Percentiles rank a stretch among this genome's conserved stretches.
phyloP scores from a whole-genome alignment of 2,329 filamentous ascomycete species.

The Dactylella cylindrospora region DNA sequence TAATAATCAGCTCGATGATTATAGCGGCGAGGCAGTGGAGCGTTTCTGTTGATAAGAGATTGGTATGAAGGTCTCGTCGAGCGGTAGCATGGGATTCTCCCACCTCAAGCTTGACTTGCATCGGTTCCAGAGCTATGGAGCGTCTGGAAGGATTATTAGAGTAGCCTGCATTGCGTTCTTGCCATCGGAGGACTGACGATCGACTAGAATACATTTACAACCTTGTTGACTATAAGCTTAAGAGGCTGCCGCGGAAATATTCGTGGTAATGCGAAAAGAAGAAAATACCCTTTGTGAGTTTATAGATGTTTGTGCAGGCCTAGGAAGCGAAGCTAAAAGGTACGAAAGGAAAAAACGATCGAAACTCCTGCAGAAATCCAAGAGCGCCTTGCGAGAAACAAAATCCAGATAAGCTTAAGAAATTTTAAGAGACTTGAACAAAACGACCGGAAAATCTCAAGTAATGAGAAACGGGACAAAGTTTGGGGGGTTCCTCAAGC shows the following conservation, averaged over 20 bases:
- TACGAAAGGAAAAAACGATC: neutral
- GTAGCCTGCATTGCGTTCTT: slow-evolving; percentile 35
- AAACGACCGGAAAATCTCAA: too few species aligned
- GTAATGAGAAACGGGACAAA: too few species aligned
- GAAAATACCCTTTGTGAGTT: too few species aligned
- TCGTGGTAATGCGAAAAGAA: too few species aligned
- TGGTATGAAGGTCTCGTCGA: neutral
- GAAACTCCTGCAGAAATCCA: too few species aligned
- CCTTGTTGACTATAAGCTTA: too few species aligned
- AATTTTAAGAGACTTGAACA: too few species aligned
- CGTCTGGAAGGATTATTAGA: slow-evolving; percentile 21
- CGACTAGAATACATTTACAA: slow-evolving; percentile 41
- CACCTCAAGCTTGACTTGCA: slow-evolving; percentile 25
- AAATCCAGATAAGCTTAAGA: neutral
- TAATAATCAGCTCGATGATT: slow-evolving; percentile 19
- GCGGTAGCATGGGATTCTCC: slow-evolving; percentile 11
- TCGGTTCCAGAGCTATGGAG: slow-evolving; percentile 33
- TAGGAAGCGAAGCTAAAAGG: neutral
- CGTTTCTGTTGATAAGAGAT: slow-evolving; percentile 16
- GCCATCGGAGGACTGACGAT: slow-evolving; percentile 37
- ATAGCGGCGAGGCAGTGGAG: slow-evolving; percentile 36
- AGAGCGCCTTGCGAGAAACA: too few species aligned
- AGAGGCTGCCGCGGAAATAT: too few species aligned
- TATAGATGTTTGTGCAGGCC: too few species aligned
- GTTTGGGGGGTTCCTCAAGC: slow-evolving; percentile 6